These are phyloP conservation scores for Trypanosoma congolense DNA, from an alignment of 208 protist species.

Conservation along the genomic window DNA sequence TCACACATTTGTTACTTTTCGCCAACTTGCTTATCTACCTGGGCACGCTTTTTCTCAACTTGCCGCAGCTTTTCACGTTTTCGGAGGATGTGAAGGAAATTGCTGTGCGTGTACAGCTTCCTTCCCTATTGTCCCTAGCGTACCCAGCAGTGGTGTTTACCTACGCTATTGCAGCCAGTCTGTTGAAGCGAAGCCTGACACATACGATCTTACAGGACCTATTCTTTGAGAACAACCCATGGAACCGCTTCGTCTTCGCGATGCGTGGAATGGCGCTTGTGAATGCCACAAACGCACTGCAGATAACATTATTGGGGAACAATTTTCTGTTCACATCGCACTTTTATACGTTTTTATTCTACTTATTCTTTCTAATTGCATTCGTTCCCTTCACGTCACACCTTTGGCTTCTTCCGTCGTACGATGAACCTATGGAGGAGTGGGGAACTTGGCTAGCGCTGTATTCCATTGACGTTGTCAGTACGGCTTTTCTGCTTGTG, in stretches of 20 bases:
- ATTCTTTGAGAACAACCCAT: slow-evolving; percentile 43
- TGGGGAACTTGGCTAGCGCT: slow-evolving; percentile 62
- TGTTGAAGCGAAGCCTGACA: slow-evolving; percentile 43
- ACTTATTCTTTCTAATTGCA: slow-evolving; percentile 47
- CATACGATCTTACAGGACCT: slow-evolving; percentile 48
- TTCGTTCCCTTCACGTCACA: slow-evolving; percentile 72
- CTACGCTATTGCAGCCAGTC: slow-evolving; percentile 42
- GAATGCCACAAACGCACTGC: slow-evolving; percentile 68
- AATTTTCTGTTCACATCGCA: slow-evolving; percentile 56
- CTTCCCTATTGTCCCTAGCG: slow-evolving; percentile 40
- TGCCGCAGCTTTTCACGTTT: slow-evolving; percentile 12
- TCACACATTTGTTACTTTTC: slow-evolving; percentile 39
- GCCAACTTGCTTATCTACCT: slow-evolving; percentile 36
- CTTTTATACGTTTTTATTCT: slow-evolving; percentile 47
- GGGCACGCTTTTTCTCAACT: slow-evolving; percentile 46
- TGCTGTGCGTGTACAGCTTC: slow-evolving; percentile 49
- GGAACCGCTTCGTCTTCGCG: slow-evolving; percentile 69
- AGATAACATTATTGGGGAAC: slow-evolving; percentile 61
- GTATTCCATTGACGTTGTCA: slow-evolving; percentile 39
- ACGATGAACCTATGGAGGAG: slow-evolving; percentile 62
- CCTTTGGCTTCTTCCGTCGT: slow-evolving; percentile 69
- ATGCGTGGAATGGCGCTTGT: slow-evolving; percentile 64
- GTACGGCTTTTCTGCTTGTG: slow-evolving; percentile 38
- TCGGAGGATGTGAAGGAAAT: slow-evolving; percentile 21
- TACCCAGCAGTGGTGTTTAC: slow-evolving; percentile 53